Percentiles rank a stretch among this genome's conserved stretches.
Conservation (phyloP, 306 rosid genomes). For the Cicer pinnatifidum region DNA sequence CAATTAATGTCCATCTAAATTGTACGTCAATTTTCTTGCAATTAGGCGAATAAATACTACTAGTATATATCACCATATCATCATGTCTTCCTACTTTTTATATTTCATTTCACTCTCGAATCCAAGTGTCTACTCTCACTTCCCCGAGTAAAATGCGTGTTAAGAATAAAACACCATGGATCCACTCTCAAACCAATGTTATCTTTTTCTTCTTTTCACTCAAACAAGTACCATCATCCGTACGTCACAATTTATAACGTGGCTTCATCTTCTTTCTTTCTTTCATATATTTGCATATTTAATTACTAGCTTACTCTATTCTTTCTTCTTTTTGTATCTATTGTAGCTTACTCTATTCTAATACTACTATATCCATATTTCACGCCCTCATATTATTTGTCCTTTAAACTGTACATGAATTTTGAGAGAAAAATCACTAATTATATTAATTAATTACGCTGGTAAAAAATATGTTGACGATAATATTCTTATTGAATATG, state of each 20-base stretch:
- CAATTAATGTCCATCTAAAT: neutral
- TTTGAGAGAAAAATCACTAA: too few species aligned
- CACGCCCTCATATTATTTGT: too few species aligned
- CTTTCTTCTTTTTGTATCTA: too few species aligned
- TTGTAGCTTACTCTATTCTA: too few species aligned
- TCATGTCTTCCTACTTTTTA: neutral
- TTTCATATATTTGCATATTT: neutral
- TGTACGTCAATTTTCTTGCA: neutral
- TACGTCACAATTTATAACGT: too few species aligned
- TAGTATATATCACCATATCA: neutral
- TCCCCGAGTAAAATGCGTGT: conserved; percentile 29
- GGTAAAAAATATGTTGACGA: too few species aligned
- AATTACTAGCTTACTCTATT: neutral
- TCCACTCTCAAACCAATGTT: neutral
- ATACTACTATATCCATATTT: too few species aligned
- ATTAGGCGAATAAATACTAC: neutral
- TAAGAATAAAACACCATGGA: neutral
- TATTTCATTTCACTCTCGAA: neutral
- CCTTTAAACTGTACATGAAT: too few species aligned
- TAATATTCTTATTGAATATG: too few species aligned
- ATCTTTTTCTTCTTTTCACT: neutral
- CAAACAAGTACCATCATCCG: too few species aligned
- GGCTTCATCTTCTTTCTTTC: neutral
- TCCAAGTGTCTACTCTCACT: neutral
- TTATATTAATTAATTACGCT: too few species aligned